Base-by-base conservation (phyloP, 108 stramenopile genomes). In the Mayamaea pseudoterrestris region DNA sequence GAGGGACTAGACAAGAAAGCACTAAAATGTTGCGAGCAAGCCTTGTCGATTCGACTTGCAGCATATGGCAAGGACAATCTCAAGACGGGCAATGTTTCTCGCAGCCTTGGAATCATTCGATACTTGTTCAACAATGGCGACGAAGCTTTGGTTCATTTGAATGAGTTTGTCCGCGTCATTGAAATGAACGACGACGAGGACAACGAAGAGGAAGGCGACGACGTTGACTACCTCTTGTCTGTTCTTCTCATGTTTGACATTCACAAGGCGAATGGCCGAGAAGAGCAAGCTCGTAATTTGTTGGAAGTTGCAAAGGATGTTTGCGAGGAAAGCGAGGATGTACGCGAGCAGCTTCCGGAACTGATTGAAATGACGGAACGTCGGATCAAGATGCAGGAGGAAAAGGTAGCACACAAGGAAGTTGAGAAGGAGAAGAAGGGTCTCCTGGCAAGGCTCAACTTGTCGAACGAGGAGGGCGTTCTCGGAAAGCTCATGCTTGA, bases 81-180 rank as follows among this genome's bases (percentile, higher is more conserved):
- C 6, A 30, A 29, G 11, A 55, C 57, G 5, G 57, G 44, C 27
- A 59, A 41, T 11, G 43, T 58, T 8, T 49, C 45, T 1, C 20
- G 57, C 17, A 55, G 63, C 24, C 30, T 55, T 35, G 66, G 66
- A 29, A 30, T 60, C 1, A 28, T 53, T 1, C 46, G 60, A 29
- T 67, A 48, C 30, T 14, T 58, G 40, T 46, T 35, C 14, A 30
- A 52, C 12, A 32, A 44, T 30, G 29, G 28, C 13, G 59, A 45
- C 1, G 66, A 67, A 23, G 66, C 66, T 18, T 14, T 43, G 8
- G 30, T 48, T 20, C 47, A 43, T 22, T 31, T 67, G 49, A 34
- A 51, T 22, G 53, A 56, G 9, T 60, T 51, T 35, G 58, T 55
- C 0, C 45, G 54, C 0, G 48, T 67, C 6, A 35, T 20, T 35